Evolutionary conservation across 495 filamentous ascomycete genomes (phyloP), one percentile per base, ranked within the genome.

Genomic region (Symbiotaphrina buchneri): DNA sequence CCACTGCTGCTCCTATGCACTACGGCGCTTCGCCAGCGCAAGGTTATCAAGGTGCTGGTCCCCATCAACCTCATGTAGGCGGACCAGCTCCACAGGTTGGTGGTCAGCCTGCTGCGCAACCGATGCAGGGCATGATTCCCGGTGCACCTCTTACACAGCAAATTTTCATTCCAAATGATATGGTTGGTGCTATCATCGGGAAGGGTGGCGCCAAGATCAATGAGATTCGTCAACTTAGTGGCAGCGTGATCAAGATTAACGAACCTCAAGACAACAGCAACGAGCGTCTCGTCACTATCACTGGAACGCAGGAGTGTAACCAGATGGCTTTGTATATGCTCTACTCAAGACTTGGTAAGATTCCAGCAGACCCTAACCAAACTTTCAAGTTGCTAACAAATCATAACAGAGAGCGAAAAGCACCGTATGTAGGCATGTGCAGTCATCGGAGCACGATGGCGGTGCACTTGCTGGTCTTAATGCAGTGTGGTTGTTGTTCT

Each of bases 191-290:
- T 28, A 97, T 97, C 43, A 97, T 97, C 44, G 87, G 87, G 36
- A 97, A 97, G 57, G 90, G 87, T 34, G 87, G 87, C 38, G 79
- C 82, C 16, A 97, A 97, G 68, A 97, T 97, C 61, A 97, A 97
- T 47, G 87, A 97, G 56, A 97, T 97, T 38, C 71, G 87, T 34
- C 81, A 90, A 42, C 65, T 97, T 41, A 90, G 78, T 43, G 90
- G 90, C 38, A 95, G 87, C 53, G 85, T 95, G 8, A 97, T 97
- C 48, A 97, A 97, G 66, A 97, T 97, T 60, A 97, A 97, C 50
- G 87, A 97, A 47, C 87, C 87, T 0, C 85, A 93, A 44, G 90
- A 95, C 49, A 95, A 90, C 54, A 94, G 82, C 61, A 97, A 95
- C 45, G 87, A 97, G 56, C 68, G 87, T 33, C 59, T 97, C 31